Base-by-base conservation (phyloP, 768 basidiomycete genomes). In the button mushroom (Agaricus bisporus) region DNA sequence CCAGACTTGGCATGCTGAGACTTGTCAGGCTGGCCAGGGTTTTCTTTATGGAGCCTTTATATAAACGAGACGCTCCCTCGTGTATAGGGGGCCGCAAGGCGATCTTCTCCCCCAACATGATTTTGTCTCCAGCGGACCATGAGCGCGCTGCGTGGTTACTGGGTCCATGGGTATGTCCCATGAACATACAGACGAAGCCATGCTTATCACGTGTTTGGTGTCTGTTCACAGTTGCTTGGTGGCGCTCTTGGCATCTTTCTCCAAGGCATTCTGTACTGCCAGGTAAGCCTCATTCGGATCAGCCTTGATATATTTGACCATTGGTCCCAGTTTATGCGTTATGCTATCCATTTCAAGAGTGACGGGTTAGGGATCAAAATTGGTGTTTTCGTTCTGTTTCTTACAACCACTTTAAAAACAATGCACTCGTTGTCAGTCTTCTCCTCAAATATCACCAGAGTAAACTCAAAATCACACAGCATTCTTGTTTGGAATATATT, bases 211-310 rank as follows among this genome's bases (percentile, higher is more conserved):
- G 17, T 35, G 28, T 15, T 5, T 48, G 10, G 11, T 29, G 14
- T 14, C 26, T 17, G 7, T 25, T 20, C 10, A n/a, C 18, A 70
- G 69, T 57, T 70, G 5, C 55, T 71, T 18, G 70, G 70, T 8
- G 58, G 58, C 17, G 63, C 66, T 35, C 32, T 66, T 2, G 68
- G 68, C 18, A 15, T 67, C 20, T 41, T 71, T 12, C 49, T 70
- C 12, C 68, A 68, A 52, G 70, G 70, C 5, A 56, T 68, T 26
- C 56, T 71, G 3, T 65, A 55, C 22, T 65, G 64, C 53, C 70
- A 70, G 59, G 69, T 64, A 29, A 14, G 22, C 59, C 26, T 11
- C 50, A 12, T 41, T 25, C 22, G 2, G n/a, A n/a, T 18, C 5
- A 43, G 17, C 38, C 38, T 17, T 22, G 2, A 25, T 12, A 17